phyloP scores from a whole-genome alignment of 2,329 filamentous ascomycete genomes.

The Penicillium sclerotigenum region DNA sequence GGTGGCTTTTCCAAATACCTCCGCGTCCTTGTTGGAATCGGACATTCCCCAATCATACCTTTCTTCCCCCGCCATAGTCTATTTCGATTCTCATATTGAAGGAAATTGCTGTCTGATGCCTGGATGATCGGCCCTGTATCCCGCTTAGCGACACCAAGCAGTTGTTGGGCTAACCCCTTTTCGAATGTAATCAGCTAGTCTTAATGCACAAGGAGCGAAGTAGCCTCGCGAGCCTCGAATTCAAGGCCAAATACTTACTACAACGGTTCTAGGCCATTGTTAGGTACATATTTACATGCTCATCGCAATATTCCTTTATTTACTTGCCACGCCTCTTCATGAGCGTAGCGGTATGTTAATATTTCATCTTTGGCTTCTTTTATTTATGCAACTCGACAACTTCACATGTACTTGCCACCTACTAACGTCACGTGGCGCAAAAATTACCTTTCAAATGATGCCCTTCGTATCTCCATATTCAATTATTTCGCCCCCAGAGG shows the following conservation, averaged over 20 bases:
- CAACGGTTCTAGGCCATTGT: not conserved
- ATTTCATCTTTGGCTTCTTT: no score
- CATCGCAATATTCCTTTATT: not conserved
- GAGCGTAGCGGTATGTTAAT: not conserved
- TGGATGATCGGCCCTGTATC: constrained; percentile 18
- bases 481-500: not conserved
- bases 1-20: constrained; percentile 19
- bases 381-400: not conserved
- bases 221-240: not conserved
- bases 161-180: constrained; percentile 3
- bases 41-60: constrained; percentile 21
- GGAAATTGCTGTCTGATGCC: constrained; percentile 11
- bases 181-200: not conserved
- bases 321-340: not conserved
- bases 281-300: not conserved
- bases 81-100: constrained; percentile 1
- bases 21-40: constrained; percentile 24
- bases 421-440: not conserved
- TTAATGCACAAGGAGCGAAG: not conserved
- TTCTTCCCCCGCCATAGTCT: not conserved
- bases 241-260: not conserved
- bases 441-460: not conserved
- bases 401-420: not conserved
- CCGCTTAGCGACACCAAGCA: constrained; percentile 1
- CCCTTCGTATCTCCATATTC: not conserved